Percentiles rank a stretch among this genome's conserved stretches.
These are phyloP conservation scores for Theobroma grandiflorum DNA, from an alignment of 441 rosid species.

Conservation along the genomic window DNA sequence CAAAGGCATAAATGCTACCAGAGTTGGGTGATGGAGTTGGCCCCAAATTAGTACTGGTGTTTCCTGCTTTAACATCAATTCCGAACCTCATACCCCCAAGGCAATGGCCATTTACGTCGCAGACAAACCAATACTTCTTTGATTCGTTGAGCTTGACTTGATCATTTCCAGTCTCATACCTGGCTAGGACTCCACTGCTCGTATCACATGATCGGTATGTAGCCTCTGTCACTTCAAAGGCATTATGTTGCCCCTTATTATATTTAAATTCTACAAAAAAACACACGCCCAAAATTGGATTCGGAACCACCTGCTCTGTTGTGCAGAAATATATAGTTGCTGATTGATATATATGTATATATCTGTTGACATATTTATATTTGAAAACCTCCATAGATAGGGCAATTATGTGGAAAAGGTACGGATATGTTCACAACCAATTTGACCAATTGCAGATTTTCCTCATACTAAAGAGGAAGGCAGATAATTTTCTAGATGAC, in stretches of 20 bases:
- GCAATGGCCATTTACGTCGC: slow-evolving; percentile 57
- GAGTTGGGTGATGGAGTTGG: slow-evolving; percentile 34
- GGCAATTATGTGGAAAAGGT: not conserved
- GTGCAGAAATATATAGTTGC: not conserved
- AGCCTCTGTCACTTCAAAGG: slow-evolving; percentile 46
- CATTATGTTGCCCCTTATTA: slow-evolving; percentile 52
- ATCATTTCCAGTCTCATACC: slow-evolving; percentile 55
- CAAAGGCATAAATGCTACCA: not conserved
- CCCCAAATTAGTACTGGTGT: slow-evolving; percentile 2
- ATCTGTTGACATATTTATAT: not conserved
- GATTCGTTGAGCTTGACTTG: slow-evolving; percentile 38
- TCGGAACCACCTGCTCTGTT: not conserved
- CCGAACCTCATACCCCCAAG: slow-evolving; percentile 68
- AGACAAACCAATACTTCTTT: slow-evolving; percentile 59
- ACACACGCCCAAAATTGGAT: not conserved
- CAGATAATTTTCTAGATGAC: not conserved
- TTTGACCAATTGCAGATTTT: not conserved
- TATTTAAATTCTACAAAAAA: slow-evolving; percentile 52
- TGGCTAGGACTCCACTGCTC: slow-evolving; percentile 53
- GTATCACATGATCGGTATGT: slow-evolving; percentile 50
- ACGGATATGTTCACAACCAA: not conserved
- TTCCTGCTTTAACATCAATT: slow-evolving; percentile 35
- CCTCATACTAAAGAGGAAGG: not conserved
- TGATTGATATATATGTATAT: not conserved
- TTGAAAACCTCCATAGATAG: not conserved